These are phyloP conservation scores for Gremmenia infestans DNA, from an alignment of 2,329 filamentous ascomycete genomes.

Conservation along the genomic window DNA sequence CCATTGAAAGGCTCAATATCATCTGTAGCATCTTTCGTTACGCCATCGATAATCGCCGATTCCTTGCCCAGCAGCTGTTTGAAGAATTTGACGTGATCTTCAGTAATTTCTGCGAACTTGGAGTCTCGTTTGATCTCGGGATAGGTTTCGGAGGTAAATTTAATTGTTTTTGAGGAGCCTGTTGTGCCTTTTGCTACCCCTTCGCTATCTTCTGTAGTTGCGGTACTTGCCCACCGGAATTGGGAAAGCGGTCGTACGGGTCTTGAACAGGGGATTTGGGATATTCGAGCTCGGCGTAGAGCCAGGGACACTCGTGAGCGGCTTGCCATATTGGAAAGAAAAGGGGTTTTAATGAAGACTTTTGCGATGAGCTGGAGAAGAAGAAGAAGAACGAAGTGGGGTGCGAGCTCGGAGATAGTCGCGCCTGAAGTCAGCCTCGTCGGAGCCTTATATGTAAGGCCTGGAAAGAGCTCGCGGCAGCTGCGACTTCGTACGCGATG, in stretches of 20 bases:
- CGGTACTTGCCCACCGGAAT: conserved; percentile 28
- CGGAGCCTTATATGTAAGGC: conserved; percentile 1
- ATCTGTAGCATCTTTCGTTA: conserved; percentile 66
- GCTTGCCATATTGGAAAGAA: conserved; percentile 23
- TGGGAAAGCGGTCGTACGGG: conserved; percentile 21
- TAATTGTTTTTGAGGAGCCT: conserved; percentile 44
- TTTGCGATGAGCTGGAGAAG: background rate
- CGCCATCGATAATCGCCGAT: conserved; percentile 78
- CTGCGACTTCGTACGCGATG: conserved; percentile 27
- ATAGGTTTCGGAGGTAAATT: conserved; percentile 82
- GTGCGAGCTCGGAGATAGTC: background rate
- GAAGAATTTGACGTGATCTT: conserved; percentile 80
- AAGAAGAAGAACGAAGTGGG: background rate
- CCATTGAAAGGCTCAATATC: conserved; percentile 91
- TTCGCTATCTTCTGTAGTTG: conserved; percentile 26
- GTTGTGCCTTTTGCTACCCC: conserved; percentile 25
- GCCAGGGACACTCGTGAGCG: conserved; percentile 24
- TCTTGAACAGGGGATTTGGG: conserved; percentile 10
- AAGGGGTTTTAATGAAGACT: background rate
- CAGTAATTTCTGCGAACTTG: conserved; percentile 67
- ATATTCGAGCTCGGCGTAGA: conserved; percentile 24
- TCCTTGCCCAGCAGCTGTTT: conserved; percentile 71
- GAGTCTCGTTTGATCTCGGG: conserved; percentile 76
- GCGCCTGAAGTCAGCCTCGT: conserved; percentile 10
- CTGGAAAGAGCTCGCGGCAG: background rate